These are phyloP conservation scores for Alternaria solani DNA, from an alignment of 2,329 filamentous ascomycete genomes.

Conservation along the genomic window DNA sequence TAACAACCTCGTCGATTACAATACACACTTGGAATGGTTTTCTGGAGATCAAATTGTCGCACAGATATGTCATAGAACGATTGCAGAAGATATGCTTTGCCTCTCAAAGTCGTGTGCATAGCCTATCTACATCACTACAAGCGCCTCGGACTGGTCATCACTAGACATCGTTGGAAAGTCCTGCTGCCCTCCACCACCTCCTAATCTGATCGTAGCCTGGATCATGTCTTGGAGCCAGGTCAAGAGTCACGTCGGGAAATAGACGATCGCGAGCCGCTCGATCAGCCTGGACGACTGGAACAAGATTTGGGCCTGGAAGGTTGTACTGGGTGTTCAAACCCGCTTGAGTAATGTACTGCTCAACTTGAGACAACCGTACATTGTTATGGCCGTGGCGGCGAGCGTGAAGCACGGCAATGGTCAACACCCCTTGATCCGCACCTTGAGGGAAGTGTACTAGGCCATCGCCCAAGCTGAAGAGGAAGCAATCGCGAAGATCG, in stretches of 20 bases:
- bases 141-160: neutral
- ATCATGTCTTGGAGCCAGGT: neutral
- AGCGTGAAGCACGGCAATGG: neutral
- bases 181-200: neutral
- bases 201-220: neutral
- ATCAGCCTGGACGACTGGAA: neutral
- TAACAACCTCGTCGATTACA: too few relatives aligned
- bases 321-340: neutral
- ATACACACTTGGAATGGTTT: neutral
- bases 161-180: neutral
- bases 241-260: neutral
- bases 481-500: slow-evolving; percentile 3
- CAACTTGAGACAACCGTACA: slow-evolving; percentile 1
- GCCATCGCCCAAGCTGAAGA: neutral
- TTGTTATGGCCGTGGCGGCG: neutral
- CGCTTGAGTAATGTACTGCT: neutral
- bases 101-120: neutral
- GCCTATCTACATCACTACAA: neutral
- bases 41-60: neutral
- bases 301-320: neutral
- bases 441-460: neutral
- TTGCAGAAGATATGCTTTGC: neutral
- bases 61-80: neutral
- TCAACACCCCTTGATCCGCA: neutral
- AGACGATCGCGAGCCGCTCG: neutral